phyloP scores from a whole-genome alignment of 805 yeast species.

The Citeromyces nyonsensis region DNA sequence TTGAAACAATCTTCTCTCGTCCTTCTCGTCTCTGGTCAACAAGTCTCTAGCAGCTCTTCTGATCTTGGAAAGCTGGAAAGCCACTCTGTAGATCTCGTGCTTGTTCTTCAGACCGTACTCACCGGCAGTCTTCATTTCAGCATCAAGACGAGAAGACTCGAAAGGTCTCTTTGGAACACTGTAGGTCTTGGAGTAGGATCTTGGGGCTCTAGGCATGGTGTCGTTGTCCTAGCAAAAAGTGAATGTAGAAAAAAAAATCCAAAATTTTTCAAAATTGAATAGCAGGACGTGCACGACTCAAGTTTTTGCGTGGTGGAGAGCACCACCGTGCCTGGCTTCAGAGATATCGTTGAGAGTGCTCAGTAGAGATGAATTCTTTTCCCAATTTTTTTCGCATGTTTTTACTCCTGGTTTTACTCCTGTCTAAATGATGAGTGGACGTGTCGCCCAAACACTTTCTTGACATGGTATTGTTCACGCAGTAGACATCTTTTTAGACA shows the following conservation, averaged over 20 bases:
- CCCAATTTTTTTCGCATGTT: too few species aligned
- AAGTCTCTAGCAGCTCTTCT: slow-evolving; percentile 99
- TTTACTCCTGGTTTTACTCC: too few species aligned
- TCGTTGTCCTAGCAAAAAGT: neutral
- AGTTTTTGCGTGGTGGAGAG: neutral
- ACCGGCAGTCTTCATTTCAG: slow-evolving; percentile 98
- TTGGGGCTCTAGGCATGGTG: slow-evolving; percentile 70
- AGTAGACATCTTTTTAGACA: too few species aligned
- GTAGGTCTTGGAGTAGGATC: slow-evolving; percentile 99
- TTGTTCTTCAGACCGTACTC: slow-evolving; percentile 99
- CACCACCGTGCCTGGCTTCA: too few species aligned
- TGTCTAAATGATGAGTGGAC: too few species aligned
- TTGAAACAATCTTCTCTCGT: slow-evolving; percentile 99
- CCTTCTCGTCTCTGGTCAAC: slow-evolving; percentile 99
- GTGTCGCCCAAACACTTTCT: too few species aligned
- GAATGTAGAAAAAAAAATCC: neutral
- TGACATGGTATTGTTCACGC: too few species aligned
- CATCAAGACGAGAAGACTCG: slow-evolving; percentile 98
- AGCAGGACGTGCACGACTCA: neutral
- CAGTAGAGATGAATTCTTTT: too few species aligned
- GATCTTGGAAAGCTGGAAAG: slow-evolving; percentile 97
- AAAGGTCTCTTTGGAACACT: slow-evolving; percentile 98
- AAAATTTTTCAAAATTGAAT: neutral
- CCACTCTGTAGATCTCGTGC: slow-evolving; percentile 99
- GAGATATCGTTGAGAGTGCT: too few species aligned